Conservation (phyloP, 1,284 basidiomycete genomes). For the Irpex sp. region DNA sequence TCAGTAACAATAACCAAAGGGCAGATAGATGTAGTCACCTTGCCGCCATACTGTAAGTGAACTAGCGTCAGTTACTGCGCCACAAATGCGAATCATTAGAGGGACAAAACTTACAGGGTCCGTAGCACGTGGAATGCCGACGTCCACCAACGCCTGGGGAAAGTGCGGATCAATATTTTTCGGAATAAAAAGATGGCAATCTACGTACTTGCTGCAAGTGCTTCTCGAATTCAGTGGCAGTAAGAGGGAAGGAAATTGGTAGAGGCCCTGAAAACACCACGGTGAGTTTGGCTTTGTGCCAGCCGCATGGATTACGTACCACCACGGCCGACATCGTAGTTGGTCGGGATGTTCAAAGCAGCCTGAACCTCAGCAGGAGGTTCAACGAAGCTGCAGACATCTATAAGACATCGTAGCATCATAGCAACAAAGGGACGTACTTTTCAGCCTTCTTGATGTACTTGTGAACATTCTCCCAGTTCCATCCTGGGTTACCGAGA, state of each 20-base stretch:
- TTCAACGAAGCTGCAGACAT: conserved; percentile 6
- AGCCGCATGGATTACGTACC: neutral
- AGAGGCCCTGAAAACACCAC: conserved; percentile 5
- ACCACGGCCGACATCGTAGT: conserved; percentile 4
- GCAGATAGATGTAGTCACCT: neutral
- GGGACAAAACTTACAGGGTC: neutral
- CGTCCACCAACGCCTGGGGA: neutral
- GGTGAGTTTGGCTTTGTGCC: neutral
- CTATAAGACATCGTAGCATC: neutral
- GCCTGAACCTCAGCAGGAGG: conserved; percentile 1
- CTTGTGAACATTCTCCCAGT: conserved; percentile 15
- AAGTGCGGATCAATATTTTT: neutral
- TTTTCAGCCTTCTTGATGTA: conserved; percentile 13
- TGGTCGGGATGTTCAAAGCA: conserved; percentile 5
- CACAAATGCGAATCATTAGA: neutral
- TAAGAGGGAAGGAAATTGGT: conserved; percentile 4
- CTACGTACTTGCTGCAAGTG: conserved; percentile 4
- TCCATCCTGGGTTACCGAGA: conserved; percentile 23
- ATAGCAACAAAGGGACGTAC: conserved; percentile 5
- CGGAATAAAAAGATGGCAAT: neutral
- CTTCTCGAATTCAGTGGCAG: neutral
- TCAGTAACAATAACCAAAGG: neutral
- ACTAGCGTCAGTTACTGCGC: neutral
- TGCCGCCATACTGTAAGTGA: neutral
- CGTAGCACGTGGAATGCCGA: neutral